Percentiles rank a stretch among this genome's conserved stretches.
phyloP scores from a whole-genome alignment of 805 yeast genomes.

The Metschnikowia koreensis region DNA sequence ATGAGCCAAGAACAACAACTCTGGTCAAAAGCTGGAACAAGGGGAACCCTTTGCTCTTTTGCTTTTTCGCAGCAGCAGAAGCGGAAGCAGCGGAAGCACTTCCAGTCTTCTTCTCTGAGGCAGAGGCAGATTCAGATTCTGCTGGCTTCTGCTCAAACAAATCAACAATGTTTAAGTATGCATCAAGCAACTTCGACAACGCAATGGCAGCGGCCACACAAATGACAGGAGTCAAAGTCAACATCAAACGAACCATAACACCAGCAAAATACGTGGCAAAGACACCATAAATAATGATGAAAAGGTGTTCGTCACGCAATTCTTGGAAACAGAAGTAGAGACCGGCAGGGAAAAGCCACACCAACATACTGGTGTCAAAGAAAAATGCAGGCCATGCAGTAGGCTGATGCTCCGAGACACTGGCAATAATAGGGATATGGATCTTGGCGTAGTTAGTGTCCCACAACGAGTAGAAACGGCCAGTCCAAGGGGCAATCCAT shows the following conservation, averaged over 20 bases:
- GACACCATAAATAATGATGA: conserved; percentile 88
- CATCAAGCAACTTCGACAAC: conserved; percentile 76
- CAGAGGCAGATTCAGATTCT: not conserved
- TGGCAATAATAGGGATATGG: conserved; percentile 97
- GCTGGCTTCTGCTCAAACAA: conserved; percentile 18
- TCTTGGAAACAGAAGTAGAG: conserved; percentile 88
- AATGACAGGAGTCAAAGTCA: conserved; percentile 92
- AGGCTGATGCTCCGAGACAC: conserved; percentile 99
- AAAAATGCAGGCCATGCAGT: conserved; percentile 99
- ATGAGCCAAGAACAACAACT: conserved; percentile 60
- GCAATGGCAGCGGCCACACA: conserved; percentile 94
- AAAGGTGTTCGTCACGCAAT: conserved; percentile 86
- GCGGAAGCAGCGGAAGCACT: not conserved
- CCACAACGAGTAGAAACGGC: conserved; percentile 98
- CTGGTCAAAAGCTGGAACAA: conserved; percentile 51
- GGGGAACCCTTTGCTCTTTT: conserved; percentile 16
- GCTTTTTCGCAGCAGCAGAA: conserved; percentile 3
- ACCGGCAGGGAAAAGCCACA: conserved; percentile 99
- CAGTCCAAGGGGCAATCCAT: conserved; percentile 98
- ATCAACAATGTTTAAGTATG: conserved; percentile 67
- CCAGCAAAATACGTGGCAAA: conserved; percentile 97
- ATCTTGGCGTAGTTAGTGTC: conserved; percentile 97
- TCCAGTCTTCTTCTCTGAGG: not conserved
- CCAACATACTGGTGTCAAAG: conserved; percentile 87
- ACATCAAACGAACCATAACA: conserved; percentile 97